phyloP scores from a whole-genome alignment of 2,329 filamentous ascomycete genomes.

The Biscogniauxia sp. region DNA sequence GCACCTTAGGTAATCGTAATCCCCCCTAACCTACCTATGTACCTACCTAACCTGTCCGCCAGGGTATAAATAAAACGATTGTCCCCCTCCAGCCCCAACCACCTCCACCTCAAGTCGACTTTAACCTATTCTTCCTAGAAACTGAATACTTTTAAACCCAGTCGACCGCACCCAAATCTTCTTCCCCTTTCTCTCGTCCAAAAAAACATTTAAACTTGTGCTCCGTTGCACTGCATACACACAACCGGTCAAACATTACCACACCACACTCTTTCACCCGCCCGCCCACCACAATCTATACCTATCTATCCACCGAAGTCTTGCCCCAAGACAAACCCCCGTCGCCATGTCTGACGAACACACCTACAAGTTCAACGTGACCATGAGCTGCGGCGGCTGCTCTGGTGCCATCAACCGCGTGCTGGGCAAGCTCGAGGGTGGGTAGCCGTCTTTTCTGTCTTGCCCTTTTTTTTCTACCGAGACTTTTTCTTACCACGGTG shows the following conservation, averaged over 20 bases:
- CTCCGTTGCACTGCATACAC: too few species aligned
- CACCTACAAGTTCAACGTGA: slow-evolving; percentile 92
- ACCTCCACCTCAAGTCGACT: too few species aligned
- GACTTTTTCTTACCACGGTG: not conserved
- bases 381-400: slow-evolving; percentile 95
- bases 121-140: too few species aligned
- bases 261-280: too few species aligned
- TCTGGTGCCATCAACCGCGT: slow-evolving; percentile 91
- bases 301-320: slow-evolving; percentile 1
- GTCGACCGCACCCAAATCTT: too few species aligned
- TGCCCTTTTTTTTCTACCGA: slow-evolving; percentile 1
- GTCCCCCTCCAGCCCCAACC: too few species aligned
- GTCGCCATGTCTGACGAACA: slow-evolving; percentile 70
- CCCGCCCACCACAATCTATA: not conserved
- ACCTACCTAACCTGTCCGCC: too few species aligned
- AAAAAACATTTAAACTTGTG: not conserved
- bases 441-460: slow-evolving; percentile 27
- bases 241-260: too few species aligned
- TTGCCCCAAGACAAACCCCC: not conserved
- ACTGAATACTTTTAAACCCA: too few species aligned
- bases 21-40: too few species aligned
- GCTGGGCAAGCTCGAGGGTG: slow-evolving; percentile 87
- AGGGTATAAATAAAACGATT: too few species aligned
- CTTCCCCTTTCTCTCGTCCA: not conserved
- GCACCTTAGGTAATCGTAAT: too few species aligned